Base-by-base conservation (phyloP, 306 rosid genomes). In the Malus sylvestris region DNA sequence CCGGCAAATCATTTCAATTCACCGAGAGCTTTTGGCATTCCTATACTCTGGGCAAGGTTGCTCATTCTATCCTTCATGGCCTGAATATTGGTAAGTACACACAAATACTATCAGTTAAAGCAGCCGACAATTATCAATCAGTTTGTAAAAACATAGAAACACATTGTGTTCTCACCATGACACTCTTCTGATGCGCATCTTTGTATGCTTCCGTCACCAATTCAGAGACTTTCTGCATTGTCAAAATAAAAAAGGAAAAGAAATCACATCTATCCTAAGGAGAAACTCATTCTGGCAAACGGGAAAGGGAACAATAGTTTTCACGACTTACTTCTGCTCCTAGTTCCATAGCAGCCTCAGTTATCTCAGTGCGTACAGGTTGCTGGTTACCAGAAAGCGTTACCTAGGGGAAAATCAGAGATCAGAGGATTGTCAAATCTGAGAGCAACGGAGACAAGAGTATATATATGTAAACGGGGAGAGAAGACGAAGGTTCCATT, bases 261-360 rank as follows among this genome's bases (percentile, higher is more conserved):
- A 51, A 51, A 23, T 20, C 38, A 30, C 59, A 35, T 16, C 19
- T 32, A 64, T 35, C 19, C 35, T 18, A 51, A 15, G 72, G 3
- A 63, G 18, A 10, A 71, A 78, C 10, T 15, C 25, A 1, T 52
- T 53, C 35, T 14, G 5, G 35, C 22, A 11, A 12, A 8, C 15
- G 20, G 29, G 30, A 67, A 53, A 52, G 0, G 25, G 6, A 67
- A 46, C 60, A 66, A 3, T 27, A 25, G 14, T 51, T 15, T 9
- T 33, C 59, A 5, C 30, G 11, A 80, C 95, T 85, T 81, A 88
- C 98, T 83, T 91, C 98, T 12, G 97, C 69, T 80, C 98, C 97
- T 82, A 93, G 83, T 82, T 91, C 89, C 97, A 91, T 88, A 49
- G 98, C 98, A 76, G 96, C 96, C 86, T 89, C 97, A 1, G 97